Conservation (phyloP, 306 rosid genomes). For the Coriaria nepalensis region DNA sequence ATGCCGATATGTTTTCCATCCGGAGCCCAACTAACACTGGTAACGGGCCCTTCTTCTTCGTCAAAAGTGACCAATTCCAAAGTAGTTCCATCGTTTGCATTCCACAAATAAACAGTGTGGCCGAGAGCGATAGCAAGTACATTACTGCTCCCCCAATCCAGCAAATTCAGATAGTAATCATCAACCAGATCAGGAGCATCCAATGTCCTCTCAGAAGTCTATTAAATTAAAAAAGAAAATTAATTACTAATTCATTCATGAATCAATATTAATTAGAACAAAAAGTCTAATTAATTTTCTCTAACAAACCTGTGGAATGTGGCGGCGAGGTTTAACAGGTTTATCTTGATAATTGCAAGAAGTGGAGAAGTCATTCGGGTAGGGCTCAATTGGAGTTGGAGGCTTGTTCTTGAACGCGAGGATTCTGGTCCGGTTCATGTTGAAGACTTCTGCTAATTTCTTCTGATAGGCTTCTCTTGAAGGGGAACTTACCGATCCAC, state of each 20-base stretch:
- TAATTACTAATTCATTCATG: background rate
- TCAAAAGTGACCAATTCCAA: constrained; percentile 49
- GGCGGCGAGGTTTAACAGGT: constrained; percentile 29
- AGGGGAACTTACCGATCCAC: constrained; percentile 18
- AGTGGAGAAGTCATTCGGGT: constrained; percentile 36
- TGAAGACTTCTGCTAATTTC: constrained; percentile 36
- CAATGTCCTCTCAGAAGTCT: constrained; percentile 69
- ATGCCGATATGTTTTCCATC: constrained; percentile 63
- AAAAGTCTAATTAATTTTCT: background rate
- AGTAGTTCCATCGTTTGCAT: constrained; percentile 47
- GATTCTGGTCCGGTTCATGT: constrained; percentile 51
- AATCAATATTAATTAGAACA: background rate
- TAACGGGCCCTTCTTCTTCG: constrained; percentile 57
- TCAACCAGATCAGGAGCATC: constrained; percentile 73
- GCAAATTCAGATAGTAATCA: constrained; percentile 55
- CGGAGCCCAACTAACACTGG: constrained; percentile 70
- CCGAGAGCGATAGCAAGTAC: constrained; percentile 57
- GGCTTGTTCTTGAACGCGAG: constrained; percentile 73
- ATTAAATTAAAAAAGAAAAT: constrained; percentile 3
- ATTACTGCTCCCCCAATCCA: constrained; percentile 65
- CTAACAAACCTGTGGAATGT: constrained; percentile 52
- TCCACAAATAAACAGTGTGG: constrained; percentile 52
- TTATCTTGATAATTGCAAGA: constrained; percentile 24
- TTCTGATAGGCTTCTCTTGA: constrained; percentile 39
- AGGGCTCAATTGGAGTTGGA: constrained; percentile 32